Conservation (phyloP, 2,329 filamentous ascomycete species). For the Colletotrichum godetiae region DNA sequence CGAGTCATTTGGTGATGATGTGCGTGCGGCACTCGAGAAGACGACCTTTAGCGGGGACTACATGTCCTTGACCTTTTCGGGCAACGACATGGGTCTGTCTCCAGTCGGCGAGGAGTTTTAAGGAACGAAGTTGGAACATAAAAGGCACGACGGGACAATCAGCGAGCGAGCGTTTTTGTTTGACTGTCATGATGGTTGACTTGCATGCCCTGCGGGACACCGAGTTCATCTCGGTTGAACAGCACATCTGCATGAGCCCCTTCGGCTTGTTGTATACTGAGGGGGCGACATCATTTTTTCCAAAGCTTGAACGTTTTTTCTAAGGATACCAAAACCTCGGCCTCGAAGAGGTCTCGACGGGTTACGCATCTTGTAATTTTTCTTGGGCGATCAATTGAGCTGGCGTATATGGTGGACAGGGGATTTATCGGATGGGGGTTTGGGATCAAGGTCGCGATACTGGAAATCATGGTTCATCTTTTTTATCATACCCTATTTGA, state of each 20-base stretch:
- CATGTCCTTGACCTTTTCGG: constrained; percentile 22
- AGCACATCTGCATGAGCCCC: constrained; percentile 24
- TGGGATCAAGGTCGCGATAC: neutral
- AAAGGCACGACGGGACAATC: neutral
- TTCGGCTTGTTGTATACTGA: neutral
- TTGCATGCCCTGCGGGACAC: neutral
- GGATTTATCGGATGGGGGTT: neutral
- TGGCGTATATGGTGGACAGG: constrained; percentile 14
- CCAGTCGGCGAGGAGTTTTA: constrained; percentile 32
- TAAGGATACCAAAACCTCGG: constrained; percentile 31
- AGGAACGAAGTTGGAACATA: neutral
- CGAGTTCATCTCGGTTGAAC: constrained; percentile 14
- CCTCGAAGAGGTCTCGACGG: constrained; percentile 17
- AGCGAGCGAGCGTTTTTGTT: constrained; percentile 31
- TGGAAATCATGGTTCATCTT: neutral
- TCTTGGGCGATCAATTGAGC: constrained; percentile 6
- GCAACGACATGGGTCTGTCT: constrained; percentile 14
- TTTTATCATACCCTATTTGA: constrained; percentile 31
- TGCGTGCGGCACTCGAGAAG: constrained; percentile 24
- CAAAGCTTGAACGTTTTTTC: constrained; percentile 9
- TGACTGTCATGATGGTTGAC: constrained; percentile 11
- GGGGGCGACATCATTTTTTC: neutral
- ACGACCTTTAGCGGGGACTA: constrained; percentile 27
- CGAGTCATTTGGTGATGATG: constrained; percentile 23
- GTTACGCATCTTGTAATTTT: constrained; percentile 31